Base-by-base conservation (phyloP, 148 eudicot genomes). In the Persicaria maculosa region DNA sequence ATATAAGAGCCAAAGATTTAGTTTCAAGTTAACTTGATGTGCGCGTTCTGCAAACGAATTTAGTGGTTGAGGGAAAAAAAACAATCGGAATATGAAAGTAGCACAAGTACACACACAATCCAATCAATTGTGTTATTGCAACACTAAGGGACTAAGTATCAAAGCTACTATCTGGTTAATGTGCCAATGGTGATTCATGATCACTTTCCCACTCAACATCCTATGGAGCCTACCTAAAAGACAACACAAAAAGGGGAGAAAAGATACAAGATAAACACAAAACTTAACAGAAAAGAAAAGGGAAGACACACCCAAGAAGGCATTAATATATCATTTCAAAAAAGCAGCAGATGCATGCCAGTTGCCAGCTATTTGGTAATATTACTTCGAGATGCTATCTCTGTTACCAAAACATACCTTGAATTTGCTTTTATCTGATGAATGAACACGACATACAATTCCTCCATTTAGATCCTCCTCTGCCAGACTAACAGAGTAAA, bases 361-460 rank as follows among this genome's bases (percentile, higher is more conserved):
- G 22, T 62, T 14, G 1, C 25, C 14, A 9, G 12, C 4, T 31
- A 48, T 7, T 48, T 11, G 9, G 52, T 48, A 8, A 2, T 48
- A 48, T 10, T 11, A 62, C 44, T 31, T 36, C 47, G 5, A 40
- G 46, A 43, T 65, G 47, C 45, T 65, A 15, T 40, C 17, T 36
- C 17, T n/a, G 43, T 6, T 65, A 31, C 46, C 17, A 65, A 1
- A 43, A 31, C 85, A 78, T 76, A 91, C 98, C 98, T 94, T 94
- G 74, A 94, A 91, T 81, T 94, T 94, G 87, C 96, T 90, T 81
- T 85, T 94, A 54, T 91, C 97, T 19, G 89, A 70, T 74, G 98
- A 94, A 74, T 87, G 87, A 19, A 91, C 98, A 58, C 96, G 87
- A 77, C 96, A 91, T 36, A 90, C 97, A 79, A 90, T 70, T 77